Percentiles rank a stretch among this genome's conserved stretches.
Conservation (phyloP, 2,329 filamentous ascomycete species). For the Cytospora schulzeri region DNA sequence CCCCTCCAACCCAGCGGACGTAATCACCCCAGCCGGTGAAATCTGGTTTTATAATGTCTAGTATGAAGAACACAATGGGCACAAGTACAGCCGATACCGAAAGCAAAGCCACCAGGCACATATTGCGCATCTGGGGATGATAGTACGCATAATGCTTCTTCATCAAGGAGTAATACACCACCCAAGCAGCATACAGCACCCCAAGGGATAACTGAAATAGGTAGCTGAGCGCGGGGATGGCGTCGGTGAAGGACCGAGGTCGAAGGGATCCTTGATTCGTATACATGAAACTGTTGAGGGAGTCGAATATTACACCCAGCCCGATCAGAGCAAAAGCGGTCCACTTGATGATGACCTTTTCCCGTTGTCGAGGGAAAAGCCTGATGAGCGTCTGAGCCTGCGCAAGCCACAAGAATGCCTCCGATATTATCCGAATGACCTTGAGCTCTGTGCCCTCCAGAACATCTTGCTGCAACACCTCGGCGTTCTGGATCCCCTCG, state of each 20-base stretch:
- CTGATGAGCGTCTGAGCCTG: constrained; percentile 96
- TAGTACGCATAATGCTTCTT: constrained; percentile 92
- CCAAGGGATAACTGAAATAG: constrained; percentile 86
- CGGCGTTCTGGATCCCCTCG: constrained; percentile 77
- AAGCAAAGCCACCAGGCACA: constrained; percentile 75
- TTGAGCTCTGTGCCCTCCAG: constrained; percentile 85
- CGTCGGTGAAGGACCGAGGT: constrained; percentile 80
- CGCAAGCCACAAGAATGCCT: constrained; percentile 95
- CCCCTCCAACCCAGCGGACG: constrained; percentile 93
- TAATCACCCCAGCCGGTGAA: constrained; percentile 94
- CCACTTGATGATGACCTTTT: constrained; percentile 99
- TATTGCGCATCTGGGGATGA: constrained; percentile 87
- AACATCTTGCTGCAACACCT: constrained; percentile 73
- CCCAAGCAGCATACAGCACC: constrained; percentile 88
- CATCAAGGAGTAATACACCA: constrained; percentile 89
- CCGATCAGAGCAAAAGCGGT: constrained; percentile 92
- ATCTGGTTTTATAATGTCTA: constrained; percentile 83
- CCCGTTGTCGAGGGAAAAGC: constrained; percentile 91
- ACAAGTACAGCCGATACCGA: constrained; percentile 83
- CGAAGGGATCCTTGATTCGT: constrained; percentile 55
- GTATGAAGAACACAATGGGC: constrained; percentile 88
- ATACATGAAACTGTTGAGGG: constrained; percentile 80
- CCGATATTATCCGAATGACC: constrained; percentile 87
- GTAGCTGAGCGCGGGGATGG: constrained; percentile 88
- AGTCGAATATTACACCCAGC: constrained; percentile 87